Percentiles rank a stretch among this genome's conserved stretches.
Conservation (phyloP, 805 yeast genomes). For the Cyberlindnera maclurae region DNA sequence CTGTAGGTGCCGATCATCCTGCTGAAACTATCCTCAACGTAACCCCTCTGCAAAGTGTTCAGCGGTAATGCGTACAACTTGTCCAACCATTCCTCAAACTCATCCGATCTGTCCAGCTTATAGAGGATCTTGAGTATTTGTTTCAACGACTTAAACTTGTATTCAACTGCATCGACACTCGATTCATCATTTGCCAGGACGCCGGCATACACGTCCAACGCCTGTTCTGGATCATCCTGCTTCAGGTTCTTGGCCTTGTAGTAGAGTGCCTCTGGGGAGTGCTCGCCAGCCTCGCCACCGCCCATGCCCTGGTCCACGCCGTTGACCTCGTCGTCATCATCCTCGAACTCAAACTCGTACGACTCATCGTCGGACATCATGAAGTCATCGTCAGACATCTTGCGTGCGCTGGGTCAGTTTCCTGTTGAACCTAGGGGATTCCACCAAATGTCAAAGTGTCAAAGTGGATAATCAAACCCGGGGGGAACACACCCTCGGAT, state of each 20-base stretch:
- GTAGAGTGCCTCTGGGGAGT: slow-evolving; percentile 24
- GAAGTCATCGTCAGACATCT: slow-evolving; percentile 24
- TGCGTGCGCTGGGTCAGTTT: too few species aligned
- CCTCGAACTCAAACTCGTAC: slow-evolving; percentile 24
- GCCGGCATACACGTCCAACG: slow-evolving; percentile 10
- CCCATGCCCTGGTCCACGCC: slow-evolving; percentile 22
- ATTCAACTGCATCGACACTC: slow-evolving; percentile 21
- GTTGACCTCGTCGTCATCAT: slow-evolving; percentile 13
- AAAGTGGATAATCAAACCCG: not conserved
- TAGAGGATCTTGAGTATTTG: slow-evolving; percentile 20
- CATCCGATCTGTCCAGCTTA: slow-evolving; percentile 11
- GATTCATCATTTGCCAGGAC: slow-evolving; percentile 29
- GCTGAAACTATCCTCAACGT: slow-evolving; percentile 30
- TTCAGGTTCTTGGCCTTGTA: slow-evolving; percentile 22
- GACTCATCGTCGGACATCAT: slow-evolving; percentile 26
- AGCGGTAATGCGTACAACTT: slow-evolving; percentile 8
- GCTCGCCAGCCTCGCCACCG: slow-evolving; percentile 15
- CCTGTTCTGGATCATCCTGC: slow-evolving; percentile 20
- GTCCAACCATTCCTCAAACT: slow-evolving; percentile 6
- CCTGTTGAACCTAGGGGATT: too few species aligned
- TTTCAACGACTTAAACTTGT: slow-evolving; percentile 21
- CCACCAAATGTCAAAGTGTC: too few species aligned
- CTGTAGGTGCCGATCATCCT: slow-evolving; percentile 31
- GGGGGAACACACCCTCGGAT: too few species aligned
- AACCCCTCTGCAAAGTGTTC: slow-evolving; percentile 20